These are phyloP conservation scores for Colletotrichum theobromicola DNA, from an alignment of 2,329 filamentous ascomycete genomes.

Conservation along the genomic window DNA sequence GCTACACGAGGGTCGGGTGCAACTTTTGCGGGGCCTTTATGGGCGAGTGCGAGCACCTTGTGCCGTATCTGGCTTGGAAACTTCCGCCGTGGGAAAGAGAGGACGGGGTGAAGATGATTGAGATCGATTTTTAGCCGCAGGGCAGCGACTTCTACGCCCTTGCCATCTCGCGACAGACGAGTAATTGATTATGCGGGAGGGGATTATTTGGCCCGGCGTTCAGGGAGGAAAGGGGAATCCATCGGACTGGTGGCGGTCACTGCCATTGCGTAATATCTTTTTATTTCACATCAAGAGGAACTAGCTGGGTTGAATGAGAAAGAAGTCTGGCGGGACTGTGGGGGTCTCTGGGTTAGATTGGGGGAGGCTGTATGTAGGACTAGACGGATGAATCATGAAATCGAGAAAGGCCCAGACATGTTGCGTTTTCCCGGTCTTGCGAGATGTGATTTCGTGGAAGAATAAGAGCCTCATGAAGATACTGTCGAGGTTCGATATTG, in stretches of 20 bases:
- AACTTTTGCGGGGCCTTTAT: neutral
- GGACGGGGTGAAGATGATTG: neutral
- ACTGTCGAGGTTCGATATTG: neutral
- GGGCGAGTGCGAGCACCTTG: neutral
- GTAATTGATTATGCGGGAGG: neutral
- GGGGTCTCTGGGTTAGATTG: neutral
- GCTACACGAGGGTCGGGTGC: neutral
- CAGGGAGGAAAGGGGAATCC: neutral
- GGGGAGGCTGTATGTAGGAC: neutral
- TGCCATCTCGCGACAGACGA: neutral
- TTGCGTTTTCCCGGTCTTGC: neutral
- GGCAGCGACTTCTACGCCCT: neutral
- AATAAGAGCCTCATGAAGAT: neutral
- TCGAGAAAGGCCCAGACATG: neutral
- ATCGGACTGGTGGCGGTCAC: neutral
- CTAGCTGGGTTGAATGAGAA: neutral
- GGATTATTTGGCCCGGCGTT: conserved; percentile 15
- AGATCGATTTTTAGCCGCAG: neutral
- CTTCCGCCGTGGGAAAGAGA: neutral
- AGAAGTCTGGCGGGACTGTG: neutral
- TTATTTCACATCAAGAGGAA: neutral
- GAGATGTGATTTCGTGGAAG: neutral
- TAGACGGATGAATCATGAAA: conserved; percentile 3
- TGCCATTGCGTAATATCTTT: conserved; percentile 2
- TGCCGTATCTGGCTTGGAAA: neutral